Percentiles rank a stretch among this genome's conserved stretches.
These are phyloP conservation scores for Wickerhamiella qilinensis DNA, from an alignment of 805 yeast species.

Conservation along the genomic window DNA sequence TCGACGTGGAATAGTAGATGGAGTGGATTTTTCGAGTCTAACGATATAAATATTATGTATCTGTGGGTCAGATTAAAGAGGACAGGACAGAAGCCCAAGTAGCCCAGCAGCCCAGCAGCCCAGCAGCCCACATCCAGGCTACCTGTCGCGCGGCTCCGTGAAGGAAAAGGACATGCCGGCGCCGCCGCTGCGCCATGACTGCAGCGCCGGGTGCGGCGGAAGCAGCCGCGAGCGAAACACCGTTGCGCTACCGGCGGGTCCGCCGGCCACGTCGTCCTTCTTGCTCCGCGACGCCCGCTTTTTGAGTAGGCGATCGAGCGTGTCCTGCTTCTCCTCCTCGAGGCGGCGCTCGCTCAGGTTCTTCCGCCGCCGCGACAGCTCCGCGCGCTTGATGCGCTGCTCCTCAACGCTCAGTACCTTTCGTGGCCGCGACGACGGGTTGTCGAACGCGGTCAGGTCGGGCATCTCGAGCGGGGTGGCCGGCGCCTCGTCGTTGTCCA, in stretches of 20 bases:
- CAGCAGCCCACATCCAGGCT: too few species aligned
- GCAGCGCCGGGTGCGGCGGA: constrained; percentile 19
- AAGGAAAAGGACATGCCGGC: constrained; percentile 4
- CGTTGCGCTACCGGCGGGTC: constrained; percentile 5
- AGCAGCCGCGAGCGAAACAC: neutral
- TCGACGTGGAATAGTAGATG: too few species aligned
- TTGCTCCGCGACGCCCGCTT: constrained; percentile 47
- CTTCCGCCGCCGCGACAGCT: constrained; percentile 74
- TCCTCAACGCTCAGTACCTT: constrained; percentile 69
- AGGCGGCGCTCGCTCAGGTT: constrained; percentile 66
- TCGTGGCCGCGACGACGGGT: constrained; percentile 25
- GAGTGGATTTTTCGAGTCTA: too few species aligned
- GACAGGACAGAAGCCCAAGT: too few species aligned
- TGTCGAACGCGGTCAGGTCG: constrained; percentile 17
- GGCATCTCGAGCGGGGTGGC: constrained; percentile 14
- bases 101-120: too few species aligned
- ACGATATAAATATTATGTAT: too few species aligned
- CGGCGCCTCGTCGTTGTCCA: constrained; percentile 12
- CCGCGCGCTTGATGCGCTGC: constrained; percentile 64
- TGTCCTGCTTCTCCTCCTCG: constrained; percentile 87
- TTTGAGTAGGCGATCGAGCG: constrained; percentile 69
- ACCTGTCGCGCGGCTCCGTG: neutral
- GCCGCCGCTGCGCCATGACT: constrained; percentile 15
- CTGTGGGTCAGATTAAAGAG: neutral
- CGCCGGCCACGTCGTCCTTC: constrained; percentile 7